Percentiles rank a stretch among this genome's conserved stretches.
Evolutionary conservation across 2,329 filamentous ascomycete genomes (phyloP).

Genomic region (Colletotrichum tabaci): DNA sequence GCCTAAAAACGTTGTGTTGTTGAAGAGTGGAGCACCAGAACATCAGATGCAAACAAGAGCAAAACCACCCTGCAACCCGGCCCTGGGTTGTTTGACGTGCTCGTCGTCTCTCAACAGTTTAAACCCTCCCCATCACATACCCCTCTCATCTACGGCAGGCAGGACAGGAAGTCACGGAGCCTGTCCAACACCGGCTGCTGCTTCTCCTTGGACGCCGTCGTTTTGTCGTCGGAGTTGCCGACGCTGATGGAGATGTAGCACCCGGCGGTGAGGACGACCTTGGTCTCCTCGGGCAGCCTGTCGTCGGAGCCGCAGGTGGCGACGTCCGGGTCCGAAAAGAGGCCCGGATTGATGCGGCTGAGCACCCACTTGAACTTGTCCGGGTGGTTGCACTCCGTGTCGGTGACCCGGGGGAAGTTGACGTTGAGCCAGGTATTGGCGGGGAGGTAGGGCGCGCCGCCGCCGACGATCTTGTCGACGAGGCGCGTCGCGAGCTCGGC

Average conservation of each 20-base stretch:
- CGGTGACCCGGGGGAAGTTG: constrained; percentile 66
- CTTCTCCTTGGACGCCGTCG: constrained; percentile 65
- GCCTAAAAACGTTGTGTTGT: too few relatives aligned
- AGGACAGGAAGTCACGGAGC: constrained; percentile 63
- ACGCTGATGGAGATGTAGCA: constrained; percentile 77
- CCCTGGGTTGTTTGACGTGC: neutral
- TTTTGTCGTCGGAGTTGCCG: constrained; percentile 67
- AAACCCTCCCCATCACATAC: too few relatives aligned
- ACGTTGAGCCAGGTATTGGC: constrained; percentile 72
- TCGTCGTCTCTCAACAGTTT: neutral
- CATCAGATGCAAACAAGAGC: too few relatives aligned
- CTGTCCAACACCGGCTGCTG: constrained; percentile 68
- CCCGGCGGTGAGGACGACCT: constrained; percentile 63
- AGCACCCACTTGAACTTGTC: constrained; percentile 75
- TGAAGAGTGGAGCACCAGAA: too few relatives aligned
- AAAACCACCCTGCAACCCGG: too few relatives aligned
- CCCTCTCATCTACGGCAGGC: constrained; percentile 53
- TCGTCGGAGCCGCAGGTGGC: constrained; percentile 65
- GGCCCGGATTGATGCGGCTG: constrained; percentile 71
- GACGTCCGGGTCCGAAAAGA: constrained; percentile 69
- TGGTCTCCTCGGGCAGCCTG: constrained; percentile 71
- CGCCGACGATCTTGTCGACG: constrained; percentile 67
- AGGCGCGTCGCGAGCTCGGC: constrained; percentile 73
- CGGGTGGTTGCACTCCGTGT: constrained; percentile 61
- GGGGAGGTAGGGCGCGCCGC: constrained; percentile 76